These are phyloP conservation scores for Sarcocystis neurona DNA, from an alignment of 169 alveolate species.

Conservation along the genomic window DNA sequence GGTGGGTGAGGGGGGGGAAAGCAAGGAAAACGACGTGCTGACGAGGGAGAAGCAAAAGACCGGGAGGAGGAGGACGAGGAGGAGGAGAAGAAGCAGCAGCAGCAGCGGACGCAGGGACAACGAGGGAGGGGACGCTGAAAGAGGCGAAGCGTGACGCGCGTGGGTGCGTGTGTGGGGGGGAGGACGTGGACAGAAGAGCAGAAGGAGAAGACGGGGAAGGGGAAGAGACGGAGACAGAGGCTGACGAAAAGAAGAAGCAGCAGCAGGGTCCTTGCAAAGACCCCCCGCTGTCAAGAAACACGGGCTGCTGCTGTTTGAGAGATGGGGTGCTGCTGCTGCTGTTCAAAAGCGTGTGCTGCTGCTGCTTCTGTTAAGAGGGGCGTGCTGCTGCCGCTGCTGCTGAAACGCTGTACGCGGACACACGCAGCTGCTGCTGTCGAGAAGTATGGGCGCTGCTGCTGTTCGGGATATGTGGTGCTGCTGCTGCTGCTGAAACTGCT, in stretches of 20 bases:
- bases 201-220: no score
- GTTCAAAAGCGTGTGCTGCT: not conserved
- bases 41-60: not conserved
- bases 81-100: not conserved
- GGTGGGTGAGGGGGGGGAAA: not conserved
- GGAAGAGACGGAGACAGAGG: no score
- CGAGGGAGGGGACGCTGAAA: not conserved
- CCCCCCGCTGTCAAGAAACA: no score
- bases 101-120: not conserved
- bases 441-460: no score
- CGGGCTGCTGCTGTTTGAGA: no score
- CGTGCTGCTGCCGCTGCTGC: not conserved
- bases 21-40: not conserved
- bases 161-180: not conserved
- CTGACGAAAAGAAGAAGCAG: no score
- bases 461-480: no score
- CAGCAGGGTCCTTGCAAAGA: no score
- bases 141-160: not conserved
- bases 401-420: no score
- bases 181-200: not conserved
- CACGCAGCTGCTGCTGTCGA: not conserved
- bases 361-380: not conserved
- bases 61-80: not conserved
- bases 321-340: no score
- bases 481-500: not conserved